Evolutionary conservation across 345 rosid species (phyloP).

Genomic region (Moricandia moricandioides): DNA sequence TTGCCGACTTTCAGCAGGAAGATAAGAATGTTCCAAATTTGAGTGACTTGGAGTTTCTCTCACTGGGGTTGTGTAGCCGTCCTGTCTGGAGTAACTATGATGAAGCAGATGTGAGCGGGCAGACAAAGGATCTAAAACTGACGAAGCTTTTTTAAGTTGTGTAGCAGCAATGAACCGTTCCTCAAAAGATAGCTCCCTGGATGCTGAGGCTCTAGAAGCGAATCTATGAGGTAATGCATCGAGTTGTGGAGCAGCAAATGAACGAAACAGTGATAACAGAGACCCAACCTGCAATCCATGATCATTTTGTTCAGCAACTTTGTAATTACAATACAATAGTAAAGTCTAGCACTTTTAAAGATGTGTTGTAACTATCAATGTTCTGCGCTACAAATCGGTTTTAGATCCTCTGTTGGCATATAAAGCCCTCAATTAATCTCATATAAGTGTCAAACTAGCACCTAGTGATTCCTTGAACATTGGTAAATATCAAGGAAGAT

Average conservation of each 20-base stretch:
- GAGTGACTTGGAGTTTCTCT: constrained; percentile 21
- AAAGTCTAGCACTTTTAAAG: not conserved
- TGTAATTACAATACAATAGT: not conserved
- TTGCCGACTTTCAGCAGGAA: constrained; percentile 32
- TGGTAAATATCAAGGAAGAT: not conserved
- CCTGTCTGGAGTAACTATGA: constrained; percentile 33
- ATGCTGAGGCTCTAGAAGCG: constrained; percentile 24
- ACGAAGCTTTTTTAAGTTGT: constrained; percentile 30
- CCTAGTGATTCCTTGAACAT: not conserved
- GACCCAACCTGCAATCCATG: constrained; percentile 41
- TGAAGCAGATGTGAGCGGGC: constrained; percentile 22
- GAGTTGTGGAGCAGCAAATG: constrained; percentile 36
- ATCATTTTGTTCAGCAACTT: constrained; percentile 2
- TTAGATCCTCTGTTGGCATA: not conserved
- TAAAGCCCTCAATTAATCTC: not conserved
- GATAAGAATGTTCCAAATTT: constrained; percentile 20
- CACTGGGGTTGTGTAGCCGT: constrained; percentile 26
- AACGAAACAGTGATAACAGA: constrained; percentile 43
- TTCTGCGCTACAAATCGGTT: not conserved
- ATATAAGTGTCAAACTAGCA: too few species aligned
- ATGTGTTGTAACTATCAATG: not conserved
- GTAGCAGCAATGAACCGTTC: constrained; percentile 38
- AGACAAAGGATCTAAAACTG: constrained; percentile 36
- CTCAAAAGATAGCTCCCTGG: constrained; percentile 27
- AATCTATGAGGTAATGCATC: constrained; percentile 28